A percentile compares a stretch with the other conserved stretches of the same genome.
phyloP scores from a whole-genome alignment of 1,284 basidiomycete genomes.

The Meira miltonrushii region DNA sequence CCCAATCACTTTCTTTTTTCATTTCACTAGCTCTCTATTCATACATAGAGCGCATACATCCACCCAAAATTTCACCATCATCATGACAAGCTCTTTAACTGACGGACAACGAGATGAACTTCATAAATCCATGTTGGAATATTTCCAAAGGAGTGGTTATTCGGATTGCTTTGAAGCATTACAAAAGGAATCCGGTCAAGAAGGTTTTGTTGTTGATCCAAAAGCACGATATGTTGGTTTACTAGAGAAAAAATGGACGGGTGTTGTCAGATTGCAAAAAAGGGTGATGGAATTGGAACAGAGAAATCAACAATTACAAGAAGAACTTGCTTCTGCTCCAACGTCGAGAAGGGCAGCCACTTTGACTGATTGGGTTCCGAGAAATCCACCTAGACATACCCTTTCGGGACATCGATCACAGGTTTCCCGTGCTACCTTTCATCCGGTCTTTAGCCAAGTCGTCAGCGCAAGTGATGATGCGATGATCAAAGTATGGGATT shows the following conservation, averaged over 20 bases:
- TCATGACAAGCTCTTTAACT: conserved; percentile 57
- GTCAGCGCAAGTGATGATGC: conserved; percentile 81
- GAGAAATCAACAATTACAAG: conserved; percentile 67
- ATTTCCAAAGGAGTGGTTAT: conserved; percentile 67
- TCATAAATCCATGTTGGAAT: conserved; percentile 78
- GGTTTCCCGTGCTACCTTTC: conserved; percentile 75
- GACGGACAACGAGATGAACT: conserved; percentile 77
- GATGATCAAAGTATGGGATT: conserved; percentile 88
- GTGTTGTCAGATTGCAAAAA: conserved; percentile 84
- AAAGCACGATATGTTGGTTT: conserved; percentile 76
- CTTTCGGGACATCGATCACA: conserved; percentile 73
- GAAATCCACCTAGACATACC: conserved; percentile 70
- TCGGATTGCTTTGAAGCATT: conserved; percentile 64
- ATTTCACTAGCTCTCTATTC: too few relatives aligned
- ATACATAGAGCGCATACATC: neutral
- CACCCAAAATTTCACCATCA: neutral
- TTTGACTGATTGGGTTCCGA: conserved; percentile 74
- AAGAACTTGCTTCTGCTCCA: conserved; percentile 63
- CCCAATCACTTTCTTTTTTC: too few relatives aligned
- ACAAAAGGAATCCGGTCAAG: conserved; percentile 58
- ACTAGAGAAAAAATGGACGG: conserved; percentile 91
- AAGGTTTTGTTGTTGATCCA: conserved; percentile 70
- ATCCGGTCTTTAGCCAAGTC: conserved; percentile 75
- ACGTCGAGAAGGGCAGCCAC: conserved; percentile 64
- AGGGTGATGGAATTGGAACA: conserved; percentile 80